Base-by-base conservation (phyloP, 805 yeast genomes). In the Kuraishia piskuri region DNA sequence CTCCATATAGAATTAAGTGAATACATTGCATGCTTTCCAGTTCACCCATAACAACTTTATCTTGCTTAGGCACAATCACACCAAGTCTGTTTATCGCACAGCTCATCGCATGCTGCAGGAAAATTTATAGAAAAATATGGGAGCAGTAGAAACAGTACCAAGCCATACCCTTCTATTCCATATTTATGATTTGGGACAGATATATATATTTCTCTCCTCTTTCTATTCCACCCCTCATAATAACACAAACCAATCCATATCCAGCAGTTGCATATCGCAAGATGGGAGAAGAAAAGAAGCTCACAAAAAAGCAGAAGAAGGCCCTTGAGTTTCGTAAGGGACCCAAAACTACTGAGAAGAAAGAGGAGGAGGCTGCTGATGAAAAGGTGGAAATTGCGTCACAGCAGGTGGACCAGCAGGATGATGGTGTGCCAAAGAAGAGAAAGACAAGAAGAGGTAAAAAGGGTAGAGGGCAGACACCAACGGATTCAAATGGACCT, bases 371-470 rank as follows among this genome's bases (percentile, higher is more conserved):
- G 50, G 66, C 57, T 21, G 61, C 58, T 22, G 57, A 59, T 51
- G 57, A 58, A 50, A 59, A 50, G 26, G 56, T 58, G 6, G 58
- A 59, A 40, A 61, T 59, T 17, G 60, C 53, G 25, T 50, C 50
- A 24, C 59, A 58, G 20, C 55, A 59, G 20, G 47, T 53, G 20
- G 55, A 52, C 51, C 62, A 55, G 40, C 65, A 56, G 22, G 74
- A 64, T 49, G 77, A 69, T 48, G 68, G 67, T 14, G 73, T 70
- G 5, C 76, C 74, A 61, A 86, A 85, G 73, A 86, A 82, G 66
- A 73, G 92, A 58, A 84, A 86, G 66, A 84, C 91, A 2, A 79
- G 92, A 71, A 75, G 88, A 68, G 90, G 91, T 24, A 85, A 86
- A 70, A 84, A 85, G 57, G 87, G 87, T 21, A 82, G 77, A 65